These are phyloP conservation scores for Manihot esculenta DNA, from an alignment of 441 rosid genomes.

Conservation along the genomic window DNA sequence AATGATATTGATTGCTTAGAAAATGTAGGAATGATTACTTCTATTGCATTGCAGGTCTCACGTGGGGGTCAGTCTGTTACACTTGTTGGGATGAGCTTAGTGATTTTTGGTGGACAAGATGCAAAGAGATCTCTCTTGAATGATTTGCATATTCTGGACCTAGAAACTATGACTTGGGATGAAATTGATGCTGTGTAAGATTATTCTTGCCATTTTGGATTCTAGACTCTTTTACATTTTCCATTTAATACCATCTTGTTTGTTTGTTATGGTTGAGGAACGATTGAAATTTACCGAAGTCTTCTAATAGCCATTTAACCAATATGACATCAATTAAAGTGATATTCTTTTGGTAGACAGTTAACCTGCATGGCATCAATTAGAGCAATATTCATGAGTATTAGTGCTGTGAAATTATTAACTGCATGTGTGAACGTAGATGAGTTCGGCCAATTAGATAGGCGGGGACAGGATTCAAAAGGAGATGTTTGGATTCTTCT, in stretches of 20 bases:
- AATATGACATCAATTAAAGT: background rate
- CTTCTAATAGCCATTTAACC: background rate
- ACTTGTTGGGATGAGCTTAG: slow-evolving; percentile 78
- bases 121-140: slow-evolving; percentile 85
- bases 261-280: slow-evolving; percentile 11
- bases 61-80: slow-evolving; percentile 98
- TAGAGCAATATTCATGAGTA: background rate
- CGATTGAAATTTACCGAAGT: background rate
- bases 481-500: slow-evolving; percentile 3
- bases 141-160: slow-evolving; percentile 94
- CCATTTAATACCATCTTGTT: background rate
- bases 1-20: slow-evolving; percentile 9
- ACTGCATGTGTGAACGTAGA: too few species aligned
- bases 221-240: background rate
- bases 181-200: slow-evolving; percentile 93
- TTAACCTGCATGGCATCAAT: too few species aligned
- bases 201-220: slow-evolving; percentile 14
- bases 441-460: too few species aligned
- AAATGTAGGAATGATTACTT: background rate
- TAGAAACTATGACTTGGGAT: slow-evolving; percentile 99
- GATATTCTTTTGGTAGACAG: too few species aligned
- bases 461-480: too few species aligned
- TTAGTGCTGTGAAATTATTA: slow-evolving; percentile 5
- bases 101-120: slow-evolving; percentile 98
- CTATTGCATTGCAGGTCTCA: slow-evolving; percentile 59